A percentile compares a stretch with the other conserved stretches of the same genome.
Conservation (phyloP, 2,329 filamentous ascomycete species). For the Fusarium sterilihyphosum region DNA sequence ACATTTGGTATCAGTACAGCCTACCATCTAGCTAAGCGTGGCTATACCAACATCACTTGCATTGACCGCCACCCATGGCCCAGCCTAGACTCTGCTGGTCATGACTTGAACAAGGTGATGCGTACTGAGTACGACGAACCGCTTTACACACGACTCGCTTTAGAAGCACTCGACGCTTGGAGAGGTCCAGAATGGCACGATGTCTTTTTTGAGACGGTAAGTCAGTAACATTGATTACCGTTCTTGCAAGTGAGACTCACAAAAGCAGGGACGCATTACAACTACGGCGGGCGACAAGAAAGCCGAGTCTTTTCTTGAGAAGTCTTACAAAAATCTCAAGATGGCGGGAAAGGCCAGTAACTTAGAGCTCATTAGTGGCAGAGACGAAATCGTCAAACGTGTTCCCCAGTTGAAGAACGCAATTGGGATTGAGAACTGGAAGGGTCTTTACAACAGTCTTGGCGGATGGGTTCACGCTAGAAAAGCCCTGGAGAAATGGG, state of each 20-base stretch:
- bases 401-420: neutral
- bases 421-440: neutral
- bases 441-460: conserved; percentile 1
- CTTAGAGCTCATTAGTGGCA: neutral
- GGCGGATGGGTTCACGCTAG: conserved; percentile 4
- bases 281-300: neutral
- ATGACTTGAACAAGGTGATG: conserved; percentile 34
- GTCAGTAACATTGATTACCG: fast-evolving
- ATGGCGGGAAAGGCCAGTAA: neutral
- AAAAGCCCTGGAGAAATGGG: conserved; percentile 11
- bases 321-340: neutral
- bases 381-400: neutral
- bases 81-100: conserved; percentile 28
- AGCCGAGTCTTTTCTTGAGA: neutral
- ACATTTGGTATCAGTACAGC: conserved; percentile 13
- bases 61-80: conserved; percentile 34
- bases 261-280: neutral
- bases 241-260: neutral
- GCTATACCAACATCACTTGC: conserved; percentile 27
- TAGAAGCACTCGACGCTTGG: neutral
- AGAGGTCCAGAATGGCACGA: neutral
- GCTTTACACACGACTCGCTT: neutral
- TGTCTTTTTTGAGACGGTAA: neutral
- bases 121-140: conserved; percentile 16
- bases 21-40: conserved; percentile 13